Evolutionary conservation across 257 asterid species (phyloP).

Genomic region (Voacanga thouarsii): DNA sequence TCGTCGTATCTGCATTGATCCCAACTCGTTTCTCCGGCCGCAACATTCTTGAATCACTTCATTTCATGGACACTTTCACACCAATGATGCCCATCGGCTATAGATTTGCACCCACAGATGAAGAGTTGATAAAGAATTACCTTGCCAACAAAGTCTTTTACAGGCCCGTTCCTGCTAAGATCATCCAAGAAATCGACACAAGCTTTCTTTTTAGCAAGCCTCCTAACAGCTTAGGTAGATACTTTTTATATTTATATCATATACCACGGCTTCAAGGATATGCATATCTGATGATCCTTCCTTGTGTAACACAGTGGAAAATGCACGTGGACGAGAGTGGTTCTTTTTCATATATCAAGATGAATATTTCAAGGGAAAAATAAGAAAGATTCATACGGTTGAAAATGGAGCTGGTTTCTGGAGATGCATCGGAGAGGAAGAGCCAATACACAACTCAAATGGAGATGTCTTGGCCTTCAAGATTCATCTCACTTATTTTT

Average conservation of each 20-base stretch:
- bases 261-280: background rate
- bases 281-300: too few relatives aligned
- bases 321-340: constrained; percentile 19
- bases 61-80: background rate
- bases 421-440: constrained; percentile 26
- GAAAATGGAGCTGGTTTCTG: constrained; percentile 27
- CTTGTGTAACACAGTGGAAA: background rate
- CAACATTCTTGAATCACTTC: background rate
- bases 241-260: background rate
- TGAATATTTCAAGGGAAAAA: constrained; percentile 9
- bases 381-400: background rate
- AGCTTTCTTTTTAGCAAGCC: constrained; percentile 8
- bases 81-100: constrained; percentile 25
- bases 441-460: constrained; percentile 18
- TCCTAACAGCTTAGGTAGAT: constrained; percentile 25
- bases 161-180: constrained; percentile 3
- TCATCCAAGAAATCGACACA: constrained; percentile 19
- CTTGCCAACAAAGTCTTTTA: constrained; percentile 19
- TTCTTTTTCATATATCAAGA: constrained; percentile 24
- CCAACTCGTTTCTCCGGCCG: too few relatives aligned
- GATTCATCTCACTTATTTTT: constrained; percentile 15
- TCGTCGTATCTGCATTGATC: background rate
- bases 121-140: constrained; percentile 21
- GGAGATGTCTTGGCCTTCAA: constrained; percentile 29
- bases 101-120: constrained; percentile 33